Percentiles rank a stretch among this genome's conserved stretches.
These are phyloP conservation scores for Backusella luteola DNA, from an alignment of 192 early-diverging fungal genomes.

Conservation along the genomic window DNA sequence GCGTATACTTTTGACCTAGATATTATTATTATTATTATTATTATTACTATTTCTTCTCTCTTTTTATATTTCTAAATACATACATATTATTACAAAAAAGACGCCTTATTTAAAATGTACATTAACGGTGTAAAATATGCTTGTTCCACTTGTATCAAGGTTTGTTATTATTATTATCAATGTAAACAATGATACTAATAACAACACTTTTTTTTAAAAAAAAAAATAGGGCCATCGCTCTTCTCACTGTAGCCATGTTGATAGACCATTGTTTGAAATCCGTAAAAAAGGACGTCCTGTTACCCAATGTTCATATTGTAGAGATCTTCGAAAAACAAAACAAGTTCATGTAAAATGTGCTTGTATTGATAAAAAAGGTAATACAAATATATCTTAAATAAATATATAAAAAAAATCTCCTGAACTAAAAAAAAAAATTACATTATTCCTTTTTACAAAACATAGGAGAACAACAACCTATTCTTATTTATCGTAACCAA, in stretches of 20 bases:
- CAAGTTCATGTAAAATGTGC: conserved; percentile 64
- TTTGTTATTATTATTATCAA: background rate
- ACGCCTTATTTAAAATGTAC: conserved; percentile 11
- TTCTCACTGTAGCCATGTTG: conserved; percentile 35
- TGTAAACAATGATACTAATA: background rate
- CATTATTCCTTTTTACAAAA: background rate
- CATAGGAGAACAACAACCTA: background rate
- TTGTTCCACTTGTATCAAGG: conserved; percentile 33
- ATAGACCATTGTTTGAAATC: conserved; percentile 58
- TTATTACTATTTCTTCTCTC: background rate
- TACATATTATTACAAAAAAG: background rate
- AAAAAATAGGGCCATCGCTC: conserved; percentile 30
- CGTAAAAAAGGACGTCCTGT: conserved; percentile 67
- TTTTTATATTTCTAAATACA: background rate
- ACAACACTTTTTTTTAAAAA: background rate
- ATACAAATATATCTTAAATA: conserved; percentile 3
- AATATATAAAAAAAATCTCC: background rate
- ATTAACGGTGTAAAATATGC: conserved; percentile 33
- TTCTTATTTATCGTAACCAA: background rate
- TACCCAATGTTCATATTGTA: conserved; percentile 63
- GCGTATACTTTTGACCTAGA: background rate
- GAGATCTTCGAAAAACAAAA: conserved; percentile 59
- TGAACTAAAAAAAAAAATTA: background rate
- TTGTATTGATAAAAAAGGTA: conserved; percentile 41
- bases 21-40: background rate